Evolutionary conservation across 2,329 filamentous ascomycete species (phyloP).

Genomic region (Penicillium sp.): DNA sequence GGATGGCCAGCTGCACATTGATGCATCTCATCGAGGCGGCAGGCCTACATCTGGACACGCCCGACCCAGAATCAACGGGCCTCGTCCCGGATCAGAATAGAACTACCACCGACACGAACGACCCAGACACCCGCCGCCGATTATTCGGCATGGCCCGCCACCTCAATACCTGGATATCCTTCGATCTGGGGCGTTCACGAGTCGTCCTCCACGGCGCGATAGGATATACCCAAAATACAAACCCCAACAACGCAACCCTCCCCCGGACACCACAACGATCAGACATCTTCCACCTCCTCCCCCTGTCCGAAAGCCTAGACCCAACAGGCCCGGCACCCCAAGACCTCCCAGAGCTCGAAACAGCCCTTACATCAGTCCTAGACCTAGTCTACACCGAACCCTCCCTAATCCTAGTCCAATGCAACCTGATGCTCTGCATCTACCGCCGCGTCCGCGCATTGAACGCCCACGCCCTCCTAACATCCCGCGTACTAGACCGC

Average conservation of each 20-base stretch:
- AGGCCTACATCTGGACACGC: slow-evolving; percentile 33
- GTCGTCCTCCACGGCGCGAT: slow-evolving; percentile 50
- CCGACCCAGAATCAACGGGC: slow-evolving; percentile 9
- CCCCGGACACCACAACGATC: slow-evolving; percentile 3
- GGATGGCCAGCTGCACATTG: slow-evolving; percentile 57
- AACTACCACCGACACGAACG: slow-evolving; percentile 6
- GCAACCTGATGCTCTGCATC: slow-evolving; percentile 56
- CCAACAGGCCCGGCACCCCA: slow-evolving; percentile 45
- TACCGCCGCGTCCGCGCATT: slow-evolving; percentile 55
- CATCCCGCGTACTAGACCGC: slow-evolving; percentile 44
- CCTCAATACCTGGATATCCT: slow-evolving; percentile 60
- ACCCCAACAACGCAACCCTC: slow-evolving; percentile 42
- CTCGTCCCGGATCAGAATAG: neutral
- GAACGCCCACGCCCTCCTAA: slow-evolving; percentile 44
- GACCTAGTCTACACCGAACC: slow-evolving; percentile 41
- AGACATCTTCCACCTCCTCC: slow-evolving; percentile 54
- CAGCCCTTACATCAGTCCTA: slow-evolving; percentile 44
- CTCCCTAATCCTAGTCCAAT: slow-evolving; percentile 51
- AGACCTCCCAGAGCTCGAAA: slow-evolving; percentile 44
- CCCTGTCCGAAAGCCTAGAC: slow-evolving; percentile 55
- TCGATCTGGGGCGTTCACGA: slow-evolving; percentile 57
- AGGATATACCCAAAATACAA: slow-evolving; percentile 34
- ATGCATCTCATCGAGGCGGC: slow-evolving; percentile 60
- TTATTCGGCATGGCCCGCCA: slow-evolving; percentile 55
- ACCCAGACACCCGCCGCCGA: slow-evolving; percentile 43